phyloP scores from a whole-genome alignment of 441 rosid genomes.

The Brassica hybrid region DNA sequence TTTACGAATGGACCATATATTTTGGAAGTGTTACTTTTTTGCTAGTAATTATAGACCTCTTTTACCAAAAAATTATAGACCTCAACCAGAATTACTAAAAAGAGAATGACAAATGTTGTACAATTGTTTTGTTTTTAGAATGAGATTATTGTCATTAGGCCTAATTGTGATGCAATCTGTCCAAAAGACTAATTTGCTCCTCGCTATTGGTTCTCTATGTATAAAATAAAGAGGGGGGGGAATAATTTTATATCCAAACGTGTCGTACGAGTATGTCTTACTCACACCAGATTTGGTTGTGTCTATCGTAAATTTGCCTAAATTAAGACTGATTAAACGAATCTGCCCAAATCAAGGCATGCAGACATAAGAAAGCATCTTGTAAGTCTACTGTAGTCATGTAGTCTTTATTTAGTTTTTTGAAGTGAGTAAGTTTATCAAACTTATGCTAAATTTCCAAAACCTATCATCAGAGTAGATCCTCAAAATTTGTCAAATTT shows the following conservation, averaged over 20 bases:
- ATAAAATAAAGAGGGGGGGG: not conserved
- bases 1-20: conserved; percentile 15
- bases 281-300: not conserved
- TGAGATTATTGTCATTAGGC: not conserved
- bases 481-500: not conserved
- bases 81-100: conserved; percentile 12
- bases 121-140: not conserved
- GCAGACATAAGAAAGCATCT: not conserved
- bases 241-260: too few relatives aligned
- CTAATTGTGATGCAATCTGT: conserved; percentile 10
- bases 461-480: not conserved
- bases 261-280: not conserved
- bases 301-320: not conserved
- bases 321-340: not conserved
- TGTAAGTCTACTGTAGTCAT: not conserved
- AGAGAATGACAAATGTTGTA: conserved; percentile 2
- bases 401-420: not conserved
- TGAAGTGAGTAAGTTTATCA: not conserved
- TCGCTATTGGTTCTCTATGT: not conserved
- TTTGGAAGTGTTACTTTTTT: conserved; percentile 7
- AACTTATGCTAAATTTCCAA: not conserved
- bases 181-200: not conserved
- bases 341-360: not conserved
- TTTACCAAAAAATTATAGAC: not conserved
- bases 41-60: conserved; percentile 5